Evolutionary conservation across 1,284 basidiomycete genomes (phyloP).

Genomic region (Thecaphora frezii): DNA sequence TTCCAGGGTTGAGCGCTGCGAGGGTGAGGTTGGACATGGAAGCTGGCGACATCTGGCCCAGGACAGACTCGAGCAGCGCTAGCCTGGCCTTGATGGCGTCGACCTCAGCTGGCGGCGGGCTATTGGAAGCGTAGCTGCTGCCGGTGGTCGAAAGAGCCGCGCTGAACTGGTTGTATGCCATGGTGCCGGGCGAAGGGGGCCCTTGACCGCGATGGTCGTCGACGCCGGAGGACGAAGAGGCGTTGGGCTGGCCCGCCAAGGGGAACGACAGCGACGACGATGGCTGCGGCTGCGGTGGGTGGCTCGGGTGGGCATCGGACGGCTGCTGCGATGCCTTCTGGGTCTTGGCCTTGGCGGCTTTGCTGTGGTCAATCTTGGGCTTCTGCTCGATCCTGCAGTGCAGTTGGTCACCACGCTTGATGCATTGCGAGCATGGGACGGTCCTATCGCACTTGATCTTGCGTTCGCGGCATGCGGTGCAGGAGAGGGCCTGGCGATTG

Average conservation of each 20-base stretch:
- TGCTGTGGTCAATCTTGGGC: conserved; percentile 14
- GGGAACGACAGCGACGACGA: not conserved
- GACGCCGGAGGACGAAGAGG: not conserved
- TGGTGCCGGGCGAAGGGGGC: conserved; percentile 22
- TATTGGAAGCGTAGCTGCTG: conserved; percentile 13
- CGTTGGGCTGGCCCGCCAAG: not conserved
- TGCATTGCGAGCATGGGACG: conserved; percentile 54
- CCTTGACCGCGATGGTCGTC: not conserved
- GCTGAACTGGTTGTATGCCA: conserved; percentile 25
- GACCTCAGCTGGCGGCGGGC: conserved; percentile 38
- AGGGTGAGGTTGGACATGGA: not conserved
- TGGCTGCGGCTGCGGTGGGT: conserved; percentile 1
- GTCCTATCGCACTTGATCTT: conserved; percentile 56
- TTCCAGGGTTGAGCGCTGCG: not conserved
- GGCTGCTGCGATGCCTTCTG: not conserved
- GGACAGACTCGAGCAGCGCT: conserved; percentile 46
- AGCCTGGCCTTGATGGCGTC: conserved; percentile 54
- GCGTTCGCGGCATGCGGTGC: conserved; percentile 48
- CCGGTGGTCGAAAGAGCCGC: conserved; percentile 23
- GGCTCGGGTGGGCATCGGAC: not conserved
- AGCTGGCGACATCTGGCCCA: conserved; percentile 20
- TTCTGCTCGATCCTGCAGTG: conserved; percentile 47
- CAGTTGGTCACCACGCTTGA: conserved; percentile 51
- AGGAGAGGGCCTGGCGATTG: conserved; percentile 51
- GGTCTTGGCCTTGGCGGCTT: not conserved